Evolutionary conservation across 345 rosid species (phyloP), one percentile per base, ranked within the genome.

Genomic region (Laguncularia racemosa): DNA sequence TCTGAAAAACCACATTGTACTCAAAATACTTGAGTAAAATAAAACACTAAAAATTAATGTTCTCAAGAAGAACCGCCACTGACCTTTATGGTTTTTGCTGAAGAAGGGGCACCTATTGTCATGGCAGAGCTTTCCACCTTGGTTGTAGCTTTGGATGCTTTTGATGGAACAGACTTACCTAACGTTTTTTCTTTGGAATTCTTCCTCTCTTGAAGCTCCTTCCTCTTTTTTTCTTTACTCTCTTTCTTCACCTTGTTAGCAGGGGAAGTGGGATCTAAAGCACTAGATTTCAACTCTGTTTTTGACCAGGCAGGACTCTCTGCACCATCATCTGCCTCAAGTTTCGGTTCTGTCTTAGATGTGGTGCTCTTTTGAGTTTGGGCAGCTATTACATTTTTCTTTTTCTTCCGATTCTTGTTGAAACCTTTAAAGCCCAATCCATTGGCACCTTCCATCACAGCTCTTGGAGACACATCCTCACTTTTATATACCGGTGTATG

Each of bases 1-100:
- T 72, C 82, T 84, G 83, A 58, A 81, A 68, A 71, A 70, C 53
- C 59, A 58, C 50, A 57, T 53, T 53, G 76, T 78, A 61, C 70
- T 26, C 56, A 55, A 2, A 55, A 44, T 3, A 10, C 40, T 33
- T 33, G 9, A 46, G 15, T 10, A 38, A 13, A 49, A 20, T 14
- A 60, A 16, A 45, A 33, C 44, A 33, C 45, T 58, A 33, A 52
- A 16, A 17, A 16, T 3, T 7, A 55, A 53, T 53, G 12, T 44
- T 15, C 12, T 23, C 12, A 20, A 49, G 19, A 20, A 6, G 9
- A 51, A 10, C 50, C 23, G 12, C 43, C 33, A 52, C 52, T 45
- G 44, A 77, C 56, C 69, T 80, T 87, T 86, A 79, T 67, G 57
- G 71, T 45, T 21, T 13, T 66, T 65, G 16, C 51, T 14, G 62